Evolutionary conservation across 805 yeast genomes (phyloP), one percentile per base, ranked within the genome.

Genomic region (Pichia kluyveri): DNA sequence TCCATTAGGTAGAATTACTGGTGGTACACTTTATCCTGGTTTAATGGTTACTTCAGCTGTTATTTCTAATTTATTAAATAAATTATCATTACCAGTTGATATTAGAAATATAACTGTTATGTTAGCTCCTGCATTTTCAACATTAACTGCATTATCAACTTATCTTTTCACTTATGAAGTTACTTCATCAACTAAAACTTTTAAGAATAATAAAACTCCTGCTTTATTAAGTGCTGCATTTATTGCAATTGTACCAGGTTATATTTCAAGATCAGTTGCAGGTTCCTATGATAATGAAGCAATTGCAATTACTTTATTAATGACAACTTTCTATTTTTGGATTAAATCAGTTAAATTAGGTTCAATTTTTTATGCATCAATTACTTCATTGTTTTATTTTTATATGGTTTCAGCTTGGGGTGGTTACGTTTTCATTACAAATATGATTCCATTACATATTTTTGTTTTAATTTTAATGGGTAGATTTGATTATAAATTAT

Each of bases 391-490:
- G 34, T 84, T 82, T 59, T 93, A 95, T 71, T 93, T 95, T 69
- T 93, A 93, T 75, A 93, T 93, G 99, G 99, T 93, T 45, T 82
- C 95, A 43, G 99, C 99, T 12, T 90, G 99, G 97, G 99, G 99
- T 73, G 99, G 99, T 28, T 93, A 93, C 64, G 99, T 95, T 45
- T 93, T 93, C 73, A 95, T 93, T 69, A 93, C 99, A 51, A 93
- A 93, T 70, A 80, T 95, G 74, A 88, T 93, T 59, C 99, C 99
- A 42, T 73, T 93, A 57, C 99, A 93, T 65, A 89, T 90, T 27
- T 90, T 93, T 61, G 90, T 88, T 44, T 73, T 93, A 62, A 69
- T 93, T 46, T 69, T 87, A 55, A 93, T 93, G 98, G 99, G 99
- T 45, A 83, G 99, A 61, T 93, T 89, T 68, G 78, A 78, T 57